Base-by-base conservation (phyloP, 495 filamentous ascomycete genomes). In the Penicillium cataractarum region DNA sequence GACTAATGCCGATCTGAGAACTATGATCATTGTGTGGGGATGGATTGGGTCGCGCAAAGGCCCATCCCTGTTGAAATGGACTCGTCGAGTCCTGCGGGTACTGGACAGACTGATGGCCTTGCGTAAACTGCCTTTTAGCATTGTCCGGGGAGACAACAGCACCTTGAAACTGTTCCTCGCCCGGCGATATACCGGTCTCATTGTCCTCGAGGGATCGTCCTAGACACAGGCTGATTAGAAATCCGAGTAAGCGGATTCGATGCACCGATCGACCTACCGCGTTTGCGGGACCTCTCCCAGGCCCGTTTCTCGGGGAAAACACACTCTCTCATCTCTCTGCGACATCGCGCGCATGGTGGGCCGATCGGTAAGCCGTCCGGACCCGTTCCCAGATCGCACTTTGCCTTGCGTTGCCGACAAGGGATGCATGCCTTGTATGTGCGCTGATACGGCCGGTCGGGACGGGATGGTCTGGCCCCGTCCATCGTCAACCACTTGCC, bases 261-360 rank as follows among this genome's bases (percentile, higher is more conserved):
- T 32, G 21, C 46, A 50, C 22, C 13, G 42, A 35, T 56, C 26
- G 32, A 65, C 68, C 17, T 65, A 80, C 77, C 72, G 65, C 72
- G 68, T 61, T 74, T 78, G 55, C 66, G 67, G 51, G 65, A 74
- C 52, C 79, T 77, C 48, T 78, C 78, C 79, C 79, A 82, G 1
- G 79, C 77, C 42, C 76, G 81, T 79, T 84, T 96, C 91, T 75
- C 92, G 76, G 88, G 97, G 76, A 99, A 98, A 70, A 87, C 92
- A 80, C 95, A 99, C 63, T 94, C 87, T 73, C 93, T 92, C 78
- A 88, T 81, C 73, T 99, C 95, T 56, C 95, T 86, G 22, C 92
- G 87, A 77, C 95, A 99, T 68, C 95, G 86, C 53, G 92, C 90
- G 72, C 95, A 99, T 3, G 95, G 95, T 56, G 95, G 95, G 58